phyloP scores from a whole-genome alignment of 1,139 yeast genomes.

The Saccharomyces hybrid region DNA sequence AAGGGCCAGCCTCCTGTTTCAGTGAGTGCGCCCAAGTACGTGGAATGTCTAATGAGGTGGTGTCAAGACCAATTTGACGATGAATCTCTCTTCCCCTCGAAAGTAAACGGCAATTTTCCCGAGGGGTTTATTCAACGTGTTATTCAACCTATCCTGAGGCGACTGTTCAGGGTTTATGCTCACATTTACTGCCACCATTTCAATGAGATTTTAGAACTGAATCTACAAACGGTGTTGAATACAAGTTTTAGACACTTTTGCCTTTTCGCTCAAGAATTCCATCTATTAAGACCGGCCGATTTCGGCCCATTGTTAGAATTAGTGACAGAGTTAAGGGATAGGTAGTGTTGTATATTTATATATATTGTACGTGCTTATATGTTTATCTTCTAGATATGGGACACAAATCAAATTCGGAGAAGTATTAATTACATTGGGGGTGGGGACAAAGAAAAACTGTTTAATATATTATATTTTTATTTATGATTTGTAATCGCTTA shows the following conservation, averaged over 20 bases:
- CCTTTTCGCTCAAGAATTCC: slow-evolving; percentile 76
- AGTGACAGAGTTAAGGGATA: slow-evolving; percentile 49
- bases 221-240: slow-evolving; percentile 84
- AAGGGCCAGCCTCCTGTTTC: slow-evolving; percentile 60
- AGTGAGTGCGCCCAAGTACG: slow-evolving; percentile 88
- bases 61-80: slow-evolving; percentile 84
- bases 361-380: not conserved
- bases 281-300: slow-evolving; percentile 67
- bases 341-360: slow-evolving; percentile 12
- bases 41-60: slow-evolving; percentile 91
- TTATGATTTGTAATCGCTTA: slow-evolving; percentile 2
- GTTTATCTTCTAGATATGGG: not conserved
- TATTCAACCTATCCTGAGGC: slow-evolving; percentile 77
- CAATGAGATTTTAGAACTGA: slow-evolving; percentile 86
- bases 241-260: slow-evolving; percentile 93
- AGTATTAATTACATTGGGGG: not conserved
- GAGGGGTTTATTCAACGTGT: slow-evolving; percentile 62
- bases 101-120: slow-evolving; percentile 77
- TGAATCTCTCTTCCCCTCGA: slow-evolving; percentile 81
- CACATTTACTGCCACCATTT: slow-evolving; percentile 97
- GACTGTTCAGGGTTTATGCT: slow-evolving; percentile 92
- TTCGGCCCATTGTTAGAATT: slow-evolving; percentile 88
- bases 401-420: not conserved
- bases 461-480: not conserved
- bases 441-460: slow-evolving; percentile 1